Base-by-base conservation (phyloP, 106 monocot genomes). In the Iris macrosiphon region DNA sequence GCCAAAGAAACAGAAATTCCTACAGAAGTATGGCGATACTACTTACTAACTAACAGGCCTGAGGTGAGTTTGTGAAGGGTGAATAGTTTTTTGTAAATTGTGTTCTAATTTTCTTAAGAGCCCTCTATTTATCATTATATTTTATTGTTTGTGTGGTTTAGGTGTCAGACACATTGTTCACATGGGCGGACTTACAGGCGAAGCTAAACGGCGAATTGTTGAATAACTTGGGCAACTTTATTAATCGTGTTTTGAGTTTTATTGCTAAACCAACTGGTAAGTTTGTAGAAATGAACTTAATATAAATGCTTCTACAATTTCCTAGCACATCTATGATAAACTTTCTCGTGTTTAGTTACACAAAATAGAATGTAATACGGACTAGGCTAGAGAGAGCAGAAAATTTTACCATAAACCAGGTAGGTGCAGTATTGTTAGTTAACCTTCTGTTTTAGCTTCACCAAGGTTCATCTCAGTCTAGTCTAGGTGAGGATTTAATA, bases 151-250 rank as follows among this genome's bases (percentile, higher is more conserved):
- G 57, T 59, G 39, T 76, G 57, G 61, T 46, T 23, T 57, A 96
- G 95, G 95, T 74, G 23, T 89, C 95, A 48, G 95, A 96, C 58
- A 96, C 95, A 66, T 72, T 96, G 47, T 96, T 96, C 42, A 90
- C 95, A 27, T 96, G 95, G 95, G 60, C 68, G 50, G 95, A 96
- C 60, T 79, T 96, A 62, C 85, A 96, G 64, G 85, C 95, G 18
- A 96, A 96, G 74, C 55, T 90, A 52, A 96, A 95, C 54, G 74
- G 62, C n/a, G 95, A 96, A 59, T 71, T 96, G 68, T 58, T 90
- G 20, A 85, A 55, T 57, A 96, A 96, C 68, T 69, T 96, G 49
- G 89, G 95, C 23, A 95, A 95, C 40, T 95, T 95, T 52, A 72
- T 95, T 23, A 81, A 89, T 50, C 89, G 94, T 45, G 94, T 95